Evolutionary conservation across 257 asterid species (phyloP), one percentile per base, ranked within the genome.

Genomic region (Solanum chilense): DNA sequence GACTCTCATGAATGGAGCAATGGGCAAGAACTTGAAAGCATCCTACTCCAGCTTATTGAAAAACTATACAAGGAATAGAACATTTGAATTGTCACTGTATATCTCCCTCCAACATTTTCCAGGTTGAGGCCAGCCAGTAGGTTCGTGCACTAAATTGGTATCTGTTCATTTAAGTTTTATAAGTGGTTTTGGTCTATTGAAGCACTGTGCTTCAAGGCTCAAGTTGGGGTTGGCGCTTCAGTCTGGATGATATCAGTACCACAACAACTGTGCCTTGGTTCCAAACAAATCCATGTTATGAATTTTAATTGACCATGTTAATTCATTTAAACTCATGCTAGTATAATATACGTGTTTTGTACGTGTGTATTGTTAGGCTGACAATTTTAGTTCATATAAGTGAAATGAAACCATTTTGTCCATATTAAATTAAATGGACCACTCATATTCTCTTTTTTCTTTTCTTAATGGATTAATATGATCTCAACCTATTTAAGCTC

Each of bases 21-120:
- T 20, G 92, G 95, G 12, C 95, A 93, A 90, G 97, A 95, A 88
- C 94, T 95, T 18, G 96, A 92, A 14, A 88, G 77, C 86, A 92
- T 86, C 87, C 90, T 96, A 27, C 91, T 90, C 70, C 68, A 88
- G 39, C 94, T 93, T 82, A 92, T 95, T n/a, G 45, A 84, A 58
- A 52, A 44, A 70, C 41, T 74, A 56, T 86, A 90, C 81, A 76
- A n/a, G 39, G 90, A 82, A 86, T 83, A 85, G 80, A 69, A 11
- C 49, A 18, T 76, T 33, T 39, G 82, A 85, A 41, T 42, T 75
- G 35, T 75, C 56, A 75, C 20, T 47, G 82, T 41, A 75, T 37
- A 75, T 75, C 21, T 39, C 35, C 52, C 82, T 75, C 20, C 56
- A 39, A 18, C 56, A 75, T 23, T 23, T 41, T 75, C 82, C 56